Evolutionary conservation across 1,284 basidiomycete genomes (phyloP), one percentile per base, ranked within the genome.

Genomic region (Ganoderma boninense): DNA sequence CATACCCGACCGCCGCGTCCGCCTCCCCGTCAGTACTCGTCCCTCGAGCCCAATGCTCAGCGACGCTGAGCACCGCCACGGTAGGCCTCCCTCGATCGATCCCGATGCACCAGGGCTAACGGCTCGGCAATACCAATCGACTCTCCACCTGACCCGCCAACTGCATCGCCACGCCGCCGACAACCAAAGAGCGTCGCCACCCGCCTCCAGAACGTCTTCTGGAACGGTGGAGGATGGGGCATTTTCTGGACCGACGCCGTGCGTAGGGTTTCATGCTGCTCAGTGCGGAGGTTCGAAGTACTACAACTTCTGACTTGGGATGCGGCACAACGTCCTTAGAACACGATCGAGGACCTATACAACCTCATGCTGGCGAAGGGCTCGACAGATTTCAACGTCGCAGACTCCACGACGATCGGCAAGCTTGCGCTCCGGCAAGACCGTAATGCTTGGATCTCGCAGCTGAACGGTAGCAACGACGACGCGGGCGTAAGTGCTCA

Each of bases 321-420:
- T 29, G 23, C 23, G 23, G 49, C 49, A 13, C 49, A 4, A 26
- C 29, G 14, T 32, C 32, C 4, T 13, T 68, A 89, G 87, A 89
- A 89, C 73, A 82, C 87, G 6, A 73, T 87, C 32, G 88, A 89
- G 74, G 87, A 89, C 72, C 74, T 89, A 7, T 85, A 88, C 73
- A 88, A 87, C 77, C 77, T 88, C 67, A 89, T 88, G 85, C 80
- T 86, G 11, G 82, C 80, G 16, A 82, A 81, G 13, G 82, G 79
- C 29, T 79, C 76, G 14, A 75, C 84, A 68, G 77, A 82, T 14
- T 87, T 82, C 64, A 75, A 77, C 26, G 77, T 86, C 11, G 84
- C 84, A 2, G 82, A 85, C 61, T 77, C 71, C 6, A 86, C 86
- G 13, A 82, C 77, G 72, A 83, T 88, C 65, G 86, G 86, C 8